A percentile compares a stretch with the other conserved stretches of the same genome.
phyloP scores from a whole-genome alignment of 2,329 filamentous ascomycete species.

The Cladosporium sp. region DNA sequence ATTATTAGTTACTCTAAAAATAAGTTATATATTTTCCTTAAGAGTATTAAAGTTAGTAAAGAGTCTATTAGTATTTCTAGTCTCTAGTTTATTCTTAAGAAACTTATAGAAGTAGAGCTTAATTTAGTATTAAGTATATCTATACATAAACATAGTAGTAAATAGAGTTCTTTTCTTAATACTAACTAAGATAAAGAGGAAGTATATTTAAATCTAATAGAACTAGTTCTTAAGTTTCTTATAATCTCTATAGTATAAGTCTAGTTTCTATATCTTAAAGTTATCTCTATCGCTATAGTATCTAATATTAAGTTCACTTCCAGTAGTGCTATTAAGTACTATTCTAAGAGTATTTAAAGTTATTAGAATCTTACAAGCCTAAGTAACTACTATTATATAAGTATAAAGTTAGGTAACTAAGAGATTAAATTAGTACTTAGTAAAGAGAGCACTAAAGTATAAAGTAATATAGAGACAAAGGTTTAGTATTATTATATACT shows the following conservation, averaged over 20 bases:
- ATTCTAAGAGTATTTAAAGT: too few species aligned
- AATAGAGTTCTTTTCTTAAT: neutral
- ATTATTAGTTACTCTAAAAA: neutral
- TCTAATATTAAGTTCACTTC: neutral
- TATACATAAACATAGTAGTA: neutral
- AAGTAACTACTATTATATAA: neutral
- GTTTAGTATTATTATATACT: neutral
- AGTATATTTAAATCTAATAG: constrained; percentile 4
- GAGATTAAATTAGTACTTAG: neutral
- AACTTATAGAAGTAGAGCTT: neutral
- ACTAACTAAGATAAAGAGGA: neutral
- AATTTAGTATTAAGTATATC: neutral
- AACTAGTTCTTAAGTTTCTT: constrained; percentile 8
- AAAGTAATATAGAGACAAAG: neutral
- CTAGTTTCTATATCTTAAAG: neutral
- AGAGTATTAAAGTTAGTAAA: neutral
- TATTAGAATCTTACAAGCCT: neutral
- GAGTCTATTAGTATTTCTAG: neutral
- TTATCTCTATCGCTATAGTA: neutral
- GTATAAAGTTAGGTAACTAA: neutral
- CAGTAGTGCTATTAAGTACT: neutral
- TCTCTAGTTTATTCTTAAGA: neutral
- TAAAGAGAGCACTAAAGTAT: neutral
- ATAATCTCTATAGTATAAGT: constrained; percentile 1
- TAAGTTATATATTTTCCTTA: neutral